phyloP scores from a whole-genome alignment of 805 yeast genomes.

The Metschnikowia kunwiensis region DNA sequence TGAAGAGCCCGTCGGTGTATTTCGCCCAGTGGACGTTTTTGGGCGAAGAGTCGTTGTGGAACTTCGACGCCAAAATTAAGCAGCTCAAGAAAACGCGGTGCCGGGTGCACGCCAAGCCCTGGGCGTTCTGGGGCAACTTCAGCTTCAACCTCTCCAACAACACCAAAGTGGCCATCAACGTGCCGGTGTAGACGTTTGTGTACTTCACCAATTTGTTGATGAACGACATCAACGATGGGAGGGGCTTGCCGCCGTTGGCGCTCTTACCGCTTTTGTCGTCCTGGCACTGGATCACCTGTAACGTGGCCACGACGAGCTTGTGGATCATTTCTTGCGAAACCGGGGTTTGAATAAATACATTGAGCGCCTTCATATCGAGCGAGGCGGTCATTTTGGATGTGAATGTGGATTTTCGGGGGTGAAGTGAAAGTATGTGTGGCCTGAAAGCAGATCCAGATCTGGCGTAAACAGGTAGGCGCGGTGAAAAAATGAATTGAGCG shows the following conservation, averaged over 20 bases:
- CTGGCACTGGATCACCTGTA: constrained; percentile 65
- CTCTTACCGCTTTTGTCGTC: constrained; percentile 31
- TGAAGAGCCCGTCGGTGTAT: constrained; percentile 72
- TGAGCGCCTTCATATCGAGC: constrained; percentile 50
- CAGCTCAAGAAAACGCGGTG: constrained; percentile 76
- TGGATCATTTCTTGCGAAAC: constrained; percentile 74
- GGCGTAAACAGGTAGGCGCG: background rate
- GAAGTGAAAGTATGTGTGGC: too few relatives aligned
- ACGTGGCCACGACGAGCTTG: constrained; percentile 60
- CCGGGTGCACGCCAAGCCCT: constrained; percentile 75
- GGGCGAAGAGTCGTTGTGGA: constrained; percentile 75
- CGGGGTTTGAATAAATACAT: constrained; percentile 58
- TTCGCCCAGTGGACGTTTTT: constrained; percentile 77
- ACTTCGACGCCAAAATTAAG: constrained; percentile 67
- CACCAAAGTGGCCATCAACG: constrained; percentile 68
- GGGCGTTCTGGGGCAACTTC: constrained; percentile 66
- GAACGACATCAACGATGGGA: constrained; percentile 73
- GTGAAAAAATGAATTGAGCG: too few relatives aligned
- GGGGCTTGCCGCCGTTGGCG: constrained; percentile 36
- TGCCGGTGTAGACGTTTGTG: constrained; percentile 79
- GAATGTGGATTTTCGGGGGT: too few relatives aligned
- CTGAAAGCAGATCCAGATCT: constrained; percentile 7
- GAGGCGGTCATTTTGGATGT: constrained; percentile 19
- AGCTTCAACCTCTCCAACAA: constrained; percentile 60
- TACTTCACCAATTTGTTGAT: constrained; percentile 67